Conservation (phyloP, 2,329 filamentous ascomycete genomes). For the Alternaria hordeiaustralica region DNA sequence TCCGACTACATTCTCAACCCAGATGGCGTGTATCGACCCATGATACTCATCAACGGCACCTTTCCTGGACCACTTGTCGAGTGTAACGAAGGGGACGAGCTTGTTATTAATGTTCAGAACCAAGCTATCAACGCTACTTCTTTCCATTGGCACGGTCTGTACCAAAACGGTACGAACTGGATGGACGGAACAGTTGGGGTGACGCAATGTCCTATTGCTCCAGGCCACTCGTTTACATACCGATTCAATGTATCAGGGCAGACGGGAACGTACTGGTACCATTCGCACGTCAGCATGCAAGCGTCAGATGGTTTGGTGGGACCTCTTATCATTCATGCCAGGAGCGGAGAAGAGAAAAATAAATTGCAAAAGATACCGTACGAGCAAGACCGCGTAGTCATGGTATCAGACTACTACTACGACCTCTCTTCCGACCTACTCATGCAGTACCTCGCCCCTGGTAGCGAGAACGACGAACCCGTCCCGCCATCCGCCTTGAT, state of each 20-base stretch:
- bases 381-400: conserved; percentile 64
- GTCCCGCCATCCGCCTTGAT: conserved; percentile 55
- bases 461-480: conserved; percentile 63
- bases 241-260: conserved; percentile 46
- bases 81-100: conserved; percentile 67
- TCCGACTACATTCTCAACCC: conserved; percentile 65
- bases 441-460: conserved; percentile 60
- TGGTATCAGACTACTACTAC: conserved; percentile 74
- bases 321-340: conserved; percentile 44
- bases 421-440: conserved; percentile 58
- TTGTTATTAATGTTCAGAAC: conserved; percentile 68
- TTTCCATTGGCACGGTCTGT: conserved; percentile 69
- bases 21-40: conserved; percentile 55
- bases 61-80: conserved; percentile 51
- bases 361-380: conserved; percentile 49
- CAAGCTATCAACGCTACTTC: conserved; percentile 63
- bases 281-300: conserved; percentile 50
- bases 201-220: conserved; percentile 63
- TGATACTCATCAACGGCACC: conserved; percentile 51
- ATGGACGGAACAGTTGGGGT: conserved; percentile 64
- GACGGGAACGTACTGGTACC: conserved; percentile 44
- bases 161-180: conserved; percentile 53
- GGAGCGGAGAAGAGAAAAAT: conserved; percentile 50
- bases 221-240: conserved; percentile 49
- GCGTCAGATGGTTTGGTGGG: conserved; percentile 53